Conservation (phyloP, 371 early-diverging fungal species). For the Lichtheimia ornata region DNA sequence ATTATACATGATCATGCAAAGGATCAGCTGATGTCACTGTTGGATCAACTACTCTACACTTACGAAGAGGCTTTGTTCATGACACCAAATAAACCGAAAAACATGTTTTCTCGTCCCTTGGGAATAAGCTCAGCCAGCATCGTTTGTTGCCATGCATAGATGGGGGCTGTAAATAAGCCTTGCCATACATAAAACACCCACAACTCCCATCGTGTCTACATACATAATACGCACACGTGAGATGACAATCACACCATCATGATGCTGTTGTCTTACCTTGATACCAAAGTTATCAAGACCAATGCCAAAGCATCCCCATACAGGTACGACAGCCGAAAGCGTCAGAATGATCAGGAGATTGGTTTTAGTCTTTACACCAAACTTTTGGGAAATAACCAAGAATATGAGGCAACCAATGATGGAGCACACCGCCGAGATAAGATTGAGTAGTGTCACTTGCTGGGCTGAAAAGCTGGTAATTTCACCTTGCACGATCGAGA, state of each 20-base stretch:
- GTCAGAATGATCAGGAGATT: slow-evolving; percentile 37
- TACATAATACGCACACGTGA: slow-evolving; percentile 6
- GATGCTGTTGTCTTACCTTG: slow-evolving; percentile 14
- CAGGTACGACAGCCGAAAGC: slow-evolving; percentile 34
- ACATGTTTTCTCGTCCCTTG: slow-evolving; percentile 57
- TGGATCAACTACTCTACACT: background rate
- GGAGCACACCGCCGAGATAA: slow-evolving; percentile 46
- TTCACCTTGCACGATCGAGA: slow-evolving; percentile 43
- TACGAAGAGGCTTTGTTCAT: slow-evolving; percentile 59
- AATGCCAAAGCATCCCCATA: slow-evolving; percentile 55
- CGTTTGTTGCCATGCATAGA: slow-evolving; percentile 58
- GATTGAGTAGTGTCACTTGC: slow-evolving; percentile 43
- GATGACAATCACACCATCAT: background rate
- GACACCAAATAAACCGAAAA: slow-evolving; percentile 63
- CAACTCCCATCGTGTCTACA: slow-evolving; percentile 48
- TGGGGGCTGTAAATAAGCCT: slow-evolving; percentile 60
- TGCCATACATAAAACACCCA: slow-evolving; percentile 57
- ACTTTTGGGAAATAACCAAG: slow-evolving; percentile 35
- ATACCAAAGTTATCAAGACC: slow-evolving; percentile 43
- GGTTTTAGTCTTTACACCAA: slow-evolving; percentile 40
- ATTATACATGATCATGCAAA: background rate
- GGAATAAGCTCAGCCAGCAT: slow-evolving; percentile 63
- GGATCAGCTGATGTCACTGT: no score
- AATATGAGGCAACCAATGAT: slow-evolving; percentile 51
- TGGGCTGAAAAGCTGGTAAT: slow-evolving; percentile 41